Evolutionary conservation across 2,329 filamentous ascomycete genomes (phyloP), one percentile per base, ranked within the genome.

Genomic region (Aureobasidium melanogenum): DNA sequence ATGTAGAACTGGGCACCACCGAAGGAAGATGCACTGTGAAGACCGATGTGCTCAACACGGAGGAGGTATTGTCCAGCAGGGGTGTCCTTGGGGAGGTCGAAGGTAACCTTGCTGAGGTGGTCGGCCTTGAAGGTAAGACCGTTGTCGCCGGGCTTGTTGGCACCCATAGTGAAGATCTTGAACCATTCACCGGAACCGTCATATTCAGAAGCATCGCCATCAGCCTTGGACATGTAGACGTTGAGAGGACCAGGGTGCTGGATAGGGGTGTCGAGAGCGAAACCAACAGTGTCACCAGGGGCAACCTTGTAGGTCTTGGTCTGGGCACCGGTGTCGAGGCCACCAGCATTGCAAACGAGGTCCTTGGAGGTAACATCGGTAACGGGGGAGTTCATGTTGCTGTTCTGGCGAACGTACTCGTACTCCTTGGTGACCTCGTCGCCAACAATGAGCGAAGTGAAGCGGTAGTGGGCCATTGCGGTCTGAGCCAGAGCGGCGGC

Each of bases 51-150:
- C 72, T 84, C 81, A 32, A 80, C 77, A 44, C 81, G 76, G 67
- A 84, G 71, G 30, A 84, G 76, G 66, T 84, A 84, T 57, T 83
- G 75, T 50, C 81, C 82, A 1, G 79, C 73, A 5, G 80, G 77
- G 62, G 83, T 75, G 71, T 77, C 79, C 32, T 73, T 67, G 39
- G 82, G 82, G 62, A 84, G 69, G 63, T 71, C 73, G 72, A 66
- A 66, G 70, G 59, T 61, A 30, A 54, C 38, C 22, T 44, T 41
- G 63, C 74, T 73, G 57, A 76, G 63, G 38, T 67, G 65, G 38
- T 72, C 68, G 48, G 80, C 79, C 60, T 58, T 41, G 32, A 51
- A 63, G 75, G 79, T 80, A 79, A 81, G 67, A 76, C 74, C 77
- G 4, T 78, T 77, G 64, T 79, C 74, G 62, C 79, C 75, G 64